Conservation (phyloP, 176 grass and related monocot genomes). For the Cenchrus purpureus region DNA sequence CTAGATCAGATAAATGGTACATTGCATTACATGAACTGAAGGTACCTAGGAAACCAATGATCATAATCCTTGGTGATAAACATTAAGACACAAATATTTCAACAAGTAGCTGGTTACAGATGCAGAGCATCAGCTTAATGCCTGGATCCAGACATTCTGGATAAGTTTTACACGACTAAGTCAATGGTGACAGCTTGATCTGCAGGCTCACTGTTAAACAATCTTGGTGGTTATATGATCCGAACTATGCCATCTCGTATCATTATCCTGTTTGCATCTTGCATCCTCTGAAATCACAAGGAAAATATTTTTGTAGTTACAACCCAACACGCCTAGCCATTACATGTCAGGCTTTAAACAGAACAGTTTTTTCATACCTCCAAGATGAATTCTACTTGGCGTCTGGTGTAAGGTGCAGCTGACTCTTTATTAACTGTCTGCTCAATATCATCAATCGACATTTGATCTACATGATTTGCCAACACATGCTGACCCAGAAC, state of each 20-base stretch:
- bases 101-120: conserved; percentile 18
- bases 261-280: conserved; percentile 93
- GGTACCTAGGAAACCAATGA: neutral
- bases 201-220: neutral
- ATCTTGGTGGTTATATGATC: conserved; percentile 58
- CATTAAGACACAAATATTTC: conserved; percentile 28
- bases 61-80: conserved; percentile 30
- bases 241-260: conserved; percentile 80
- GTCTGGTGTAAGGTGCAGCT: conserved; percentile 64
- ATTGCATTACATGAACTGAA: conserved; percentile 30
- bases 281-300: conserved; percentile 78
- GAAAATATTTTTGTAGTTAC: conserved; percentile 1
- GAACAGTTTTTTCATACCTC: conserved; percentile 58
- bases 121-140: too few species aligned
- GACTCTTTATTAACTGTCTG: conserved; percentile 69
- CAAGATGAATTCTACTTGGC: conserved; percentile 74
- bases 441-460: conserved; percentile 79
- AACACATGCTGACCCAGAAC: conserved; percentile 89
- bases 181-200: neutral
- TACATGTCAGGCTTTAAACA: neutral
- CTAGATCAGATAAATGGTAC: conserved; percentile 19
- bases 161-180: conserved; percentile 1
- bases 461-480: conserved; percentile 73
- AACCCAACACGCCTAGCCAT: neutral
- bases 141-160: neutral